Percentiles rank a stretch among this genome's conserved stretches.
Conservation (phyloP, 1,284 basidiomycete species). For the Agaricales sp. region DNA sequence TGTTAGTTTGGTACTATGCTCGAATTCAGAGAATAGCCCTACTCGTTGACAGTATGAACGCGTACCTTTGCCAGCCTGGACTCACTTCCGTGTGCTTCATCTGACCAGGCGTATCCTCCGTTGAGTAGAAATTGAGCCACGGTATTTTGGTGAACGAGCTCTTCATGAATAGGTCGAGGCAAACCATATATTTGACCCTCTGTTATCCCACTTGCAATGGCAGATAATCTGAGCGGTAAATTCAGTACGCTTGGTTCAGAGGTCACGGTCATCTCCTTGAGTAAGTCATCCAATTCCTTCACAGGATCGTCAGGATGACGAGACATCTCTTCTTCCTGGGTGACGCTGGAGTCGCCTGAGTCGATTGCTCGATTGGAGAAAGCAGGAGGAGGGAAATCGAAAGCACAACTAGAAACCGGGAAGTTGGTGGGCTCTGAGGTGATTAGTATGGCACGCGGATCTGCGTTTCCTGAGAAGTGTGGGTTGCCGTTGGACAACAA, state of each 20-base stretch:
- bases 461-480: conserved; percentile 60
- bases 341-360: conserved; percentile 10
- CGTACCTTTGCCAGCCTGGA: conserved; percentile 41
- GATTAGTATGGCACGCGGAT: conserved; percentile 58
- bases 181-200: conserved; percentile 33
- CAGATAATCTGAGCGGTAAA: conserved; percentile 31
- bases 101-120: conserved; percentile 44
- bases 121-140: conserved; percentile 24
- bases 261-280: conserved; percentile 30
- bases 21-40: not conserved
- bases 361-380: conserved; percentile 23
- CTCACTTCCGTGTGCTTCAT: conserved; percentile 30
- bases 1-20: conserved; percentile 49
- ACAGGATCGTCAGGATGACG: not conserved
- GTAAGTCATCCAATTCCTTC: conserved; percentile 15
- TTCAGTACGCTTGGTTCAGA: conserved; percentile 29
- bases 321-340: conserved; percentile 12
- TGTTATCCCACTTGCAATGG: conserved; percentile 27
- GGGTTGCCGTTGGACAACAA: conserved; percentile 66
- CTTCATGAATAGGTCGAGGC: conserved; percentile 33
- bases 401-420: conserved; percentile 35
- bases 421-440: conserved; percentile 30
- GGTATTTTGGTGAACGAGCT: conserved; percentile 17
- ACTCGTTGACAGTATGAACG: conserved; percentile 8
- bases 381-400: conserved; percentile 45